phyloP scores from a whole-genome alignment of 2,329 filamentous ascomycete species.

The Chalaropsis ovoidea region DNA sequence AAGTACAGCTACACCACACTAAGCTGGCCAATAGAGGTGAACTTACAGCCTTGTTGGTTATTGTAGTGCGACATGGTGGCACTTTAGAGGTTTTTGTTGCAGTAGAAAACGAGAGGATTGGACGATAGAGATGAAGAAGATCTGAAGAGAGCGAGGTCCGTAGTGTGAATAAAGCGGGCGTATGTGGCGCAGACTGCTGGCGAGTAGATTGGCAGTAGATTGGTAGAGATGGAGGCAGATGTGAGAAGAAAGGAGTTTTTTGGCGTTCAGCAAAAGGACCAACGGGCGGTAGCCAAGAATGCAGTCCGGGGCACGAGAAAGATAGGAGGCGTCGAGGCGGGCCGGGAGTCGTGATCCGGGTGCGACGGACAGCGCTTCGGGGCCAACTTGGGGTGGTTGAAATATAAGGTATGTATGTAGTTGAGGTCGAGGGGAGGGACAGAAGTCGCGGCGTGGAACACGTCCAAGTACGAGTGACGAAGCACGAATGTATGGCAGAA shows the following conservation, averaged over 20 bases:
- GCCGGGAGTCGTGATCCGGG: neutral
- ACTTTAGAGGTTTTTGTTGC: neutral
- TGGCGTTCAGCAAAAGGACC: neutral
- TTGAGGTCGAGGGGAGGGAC: neutral
- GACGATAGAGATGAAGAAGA: neutral
- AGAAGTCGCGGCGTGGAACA: conserved; percentile 6
- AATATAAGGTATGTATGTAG: neutral
- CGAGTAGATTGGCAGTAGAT: neutral
- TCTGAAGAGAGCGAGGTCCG: neutral
- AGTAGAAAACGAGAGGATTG: neutral
- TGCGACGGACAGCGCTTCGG: neutral
- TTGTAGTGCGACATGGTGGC: conserved; percentile 24
- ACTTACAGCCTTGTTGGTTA: conserved; percentile 24
- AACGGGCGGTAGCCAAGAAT: neutral
- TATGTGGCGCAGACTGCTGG: neutral
- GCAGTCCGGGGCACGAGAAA: neutral
- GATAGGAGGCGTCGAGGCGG: neutral
- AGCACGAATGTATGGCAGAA: neutral
- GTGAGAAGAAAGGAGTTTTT: neutral
- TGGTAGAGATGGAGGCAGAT: neutral
- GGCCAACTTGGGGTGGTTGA: neutral
- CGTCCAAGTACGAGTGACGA: neutral
- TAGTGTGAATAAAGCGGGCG: neutral
- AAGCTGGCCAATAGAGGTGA: neutral
- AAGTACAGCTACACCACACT: neutral